A percentile compares a stretch with the other conserved stretches of the same genome.
phyloP scores from a whole-genome alignment of 495 filamentous ascomycete genomes.

The Glutinoglossum americanum region DNA sequence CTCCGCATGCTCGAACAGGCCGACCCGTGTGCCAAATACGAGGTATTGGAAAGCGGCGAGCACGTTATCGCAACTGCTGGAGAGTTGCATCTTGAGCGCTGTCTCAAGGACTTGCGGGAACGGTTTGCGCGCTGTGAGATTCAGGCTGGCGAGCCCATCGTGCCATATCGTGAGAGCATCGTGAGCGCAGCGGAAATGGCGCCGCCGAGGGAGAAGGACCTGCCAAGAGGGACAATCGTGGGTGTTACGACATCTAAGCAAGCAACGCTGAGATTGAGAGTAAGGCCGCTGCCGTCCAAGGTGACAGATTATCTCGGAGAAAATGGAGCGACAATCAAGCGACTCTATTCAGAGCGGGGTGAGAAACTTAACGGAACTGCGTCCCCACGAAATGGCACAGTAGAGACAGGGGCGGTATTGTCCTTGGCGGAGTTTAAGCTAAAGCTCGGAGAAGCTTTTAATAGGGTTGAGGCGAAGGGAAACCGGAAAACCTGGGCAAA shows the following conservation, averaged over 20 bases:
- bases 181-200: conserved; percentile 77
- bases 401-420: conserved; percentile 28
- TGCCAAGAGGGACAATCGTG: conserved; percentile 67
- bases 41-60: conserved; percentile 79
- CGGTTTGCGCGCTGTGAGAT: conserved; percentile 91
- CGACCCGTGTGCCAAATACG: conserved; percentile 90
- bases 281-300: conserved; percentile 51
- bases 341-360: conserved; percentile 44
- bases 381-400: conserved; percentile 23
- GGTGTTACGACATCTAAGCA: conserved; percentile 65
- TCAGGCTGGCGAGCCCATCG: conserved; percentile 79
- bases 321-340: conserved; percentile 57
- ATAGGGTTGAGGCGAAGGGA: conserved; percentile 34
- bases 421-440: conserved; percentile 53
- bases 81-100: conserved; percentile 85
- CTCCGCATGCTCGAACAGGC: conserved; percentile 77
- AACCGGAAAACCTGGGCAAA: conserved; percentile 57
- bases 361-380: conserved; percentile 23
- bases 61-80: conserved; percentile 90
- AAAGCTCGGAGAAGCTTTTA: conserved; percentile 43
- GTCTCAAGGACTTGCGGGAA: conserved; percentile 80
- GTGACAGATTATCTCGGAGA: conserved; percentile 74
- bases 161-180: conserved; percentile 88
- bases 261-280: conserved; percentile 54
- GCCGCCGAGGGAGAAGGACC: conserved; percentile 59